Evolutionary conservation across 192 early-diverging fungal species (phyloP), one percentile per base, ranked within the genome.

Genomic region (Backusella tuberculispora): DNA sequence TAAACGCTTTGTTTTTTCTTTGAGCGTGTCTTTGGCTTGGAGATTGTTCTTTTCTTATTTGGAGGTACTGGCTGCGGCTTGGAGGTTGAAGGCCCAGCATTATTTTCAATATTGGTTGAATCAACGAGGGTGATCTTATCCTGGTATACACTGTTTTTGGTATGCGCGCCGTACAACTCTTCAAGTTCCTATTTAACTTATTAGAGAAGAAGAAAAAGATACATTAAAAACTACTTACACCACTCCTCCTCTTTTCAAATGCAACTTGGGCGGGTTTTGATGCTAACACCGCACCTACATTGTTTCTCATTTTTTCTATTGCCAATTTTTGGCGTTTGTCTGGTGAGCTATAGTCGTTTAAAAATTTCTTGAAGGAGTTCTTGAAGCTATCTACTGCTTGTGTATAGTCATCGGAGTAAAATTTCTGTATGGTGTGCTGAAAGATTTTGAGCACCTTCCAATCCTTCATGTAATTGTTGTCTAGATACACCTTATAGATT

Each of bases 101-200:
- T 65, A 41, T 65, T 65, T 38, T 65, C 63, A 65, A 65, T 65
- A 65, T 65, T 40, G 34, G 63, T 65, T 65, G 63, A 65, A 65
- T 65, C 63, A 65, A 65, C 15, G 63, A 65, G 34, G 15, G 38
- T 65, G 63, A 65, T 41, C 63, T 65, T 65, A 65, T 65, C 63
- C 63, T 65, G 63, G 63, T 65, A 41, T 41, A 65, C 63, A 65
- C 63, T 65, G 17, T 65, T 65, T 65, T 65, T 65, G 63, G 6
- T 12, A 65, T 41, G 15, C 29, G 63, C 37, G 26, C 38, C 63
- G 15, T 65, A 65, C 63, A 65, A 65, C 63, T 65, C 34, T 65
- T 65, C 10, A 65, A 65, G 63, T 65, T 65, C 63, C 63, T 65
- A 65, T 65, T 38, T 65, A 65, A 65, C 63, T 65, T 65, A 65